Evolutionary conservation across 2,329 filamentous ascomycete species (phyloP), one percentile per base, ranked within the genome.

Genomic region (Eutypa lata): DNA sequence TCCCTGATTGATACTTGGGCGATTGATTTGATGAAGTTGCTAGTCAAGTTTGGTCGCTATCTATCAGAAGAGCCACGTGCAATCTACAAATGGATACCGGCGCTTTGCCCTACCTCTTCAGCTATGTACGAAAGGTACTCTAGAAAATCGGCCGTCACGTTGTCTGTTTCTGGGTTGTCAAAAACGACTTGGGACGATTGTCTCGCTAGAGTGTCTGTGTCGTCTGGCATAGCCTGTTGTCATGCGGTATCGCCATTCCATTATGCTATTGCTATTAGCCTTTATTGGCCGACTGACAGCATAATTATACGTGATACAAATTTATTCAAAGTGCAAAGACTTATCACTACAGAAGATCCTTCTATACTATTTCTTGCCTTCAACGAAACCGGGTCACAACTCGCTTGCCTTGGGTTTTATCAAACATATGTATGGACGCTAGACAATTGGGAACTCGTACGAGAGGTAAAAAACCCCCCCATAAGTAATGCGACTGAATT

Each of bases 101-200:
- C 58, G 2, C 47, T 68, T 10, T 60, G 61, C 44, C 65, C 64
- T 2, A 35, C 45, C 5, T 54, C 55, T 2, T 64, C 65, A 2
- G 47, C 54, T 2, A 51, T 68, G 1, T 52, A 58, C 49, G 56
- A 57, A 28, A 60, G 57, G 43, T 62, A 57, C 14, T 42, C 45
- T 10, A 49, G 42, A n/a, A 59, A 48, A 21, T 46, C 59, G 14
- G 50, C 53, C 3, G 38, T 51, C 0, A 48, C 48, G 1, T 26
- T 67, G 1, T 53, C 57, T 1, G 52, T 67, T n/a, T 53, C 52
- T n/a, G 61, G 60, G 0, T 28, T 61, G 2, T 52, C 61, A 5
- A 57, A 55, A 10, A 44, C 35, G 2, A 51, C 57, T 7, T 68
- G 65, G 65, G 58, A 65, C 44, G 63, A 67, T 54, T 62, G 61